Evolutionary conservation across 257 asterid genomes (phyloP), one percentile per base, ranked within the genome.

Genomic region (Cordia subcordata): DNA sequence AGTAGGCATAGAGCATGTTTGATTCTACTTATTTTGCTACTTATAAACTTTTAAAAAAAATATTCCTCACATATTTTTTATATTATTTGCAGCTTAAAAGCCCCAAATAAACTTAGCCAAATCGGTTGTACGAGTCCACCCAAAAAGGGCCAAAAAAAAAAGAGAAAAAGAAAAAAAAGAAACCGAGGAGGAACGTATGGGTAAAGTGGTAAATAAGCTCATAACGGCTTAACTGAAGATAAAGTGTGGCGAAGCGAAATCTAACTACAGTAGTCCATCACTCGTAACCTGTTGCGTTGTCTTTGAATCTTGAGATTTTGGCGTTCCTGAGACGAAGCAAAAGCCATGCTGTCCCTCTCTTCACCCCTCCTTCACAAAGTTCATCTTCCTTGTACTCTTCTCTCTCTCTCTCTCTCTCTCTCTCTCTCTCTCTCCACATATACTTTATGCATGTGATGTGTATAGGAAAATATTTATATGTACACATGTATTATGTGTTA

Each of bases 261-360:
- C 35, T 27, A 27, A 27, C 35, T 6, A 6, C 35, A 27, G 35
- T 6, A 27, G 35, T 27, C 4, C 35, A n/a, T n/a, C n/a, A 42
- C 15, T 11, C 15, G 10, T 10, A 42, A 42, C 10, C 15, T n/a
- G n/a, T n/a, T n/a, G n/a, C n/a, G n/a, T n/a, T n/a, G n/a, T 42
- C 47, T 42, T 42, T 42, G 8, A 42, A 39, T 46, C 58, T 57
- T 61, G 58, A 72, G 61, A 64, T 63, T 64, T 71, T 75, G 21
- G 58, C n/a, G 57, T 21, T 55, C 71, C 22, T 58, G 20, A 18
- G 42, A 10, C 17, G 14, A 27, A 50, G 49, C 38, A 61, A 63
- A 16, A 58, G 71, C 68, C 79, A 84, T 81, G 91, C 57, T 74
- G 61, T 46, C 74, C 5, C 71, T 69, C 55, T 79, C 80, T 62